Conservation (phyloP, 78 protist species). For the Planoprotostelium fungivorum region DNA sequence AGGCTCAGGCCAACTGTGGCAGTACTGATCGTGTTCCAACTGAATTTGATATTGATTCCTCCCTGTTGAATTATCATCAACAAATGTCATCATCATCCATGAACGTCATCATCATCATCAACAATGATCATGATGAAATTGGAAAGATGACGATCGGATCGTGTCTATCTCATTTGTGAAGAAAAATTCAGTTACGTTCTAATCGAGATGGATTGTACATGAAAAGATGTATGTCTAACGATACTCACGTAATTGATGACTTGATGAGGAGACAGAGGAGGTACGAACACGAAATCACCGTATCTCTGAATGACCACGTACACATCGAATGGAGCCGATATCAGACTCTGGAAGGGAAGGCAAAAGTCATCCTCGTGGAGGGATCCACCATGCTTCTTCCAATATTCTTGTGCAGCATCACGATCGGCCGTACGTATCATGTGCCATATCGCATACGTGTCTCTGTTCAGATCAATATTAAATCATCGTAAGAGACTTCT, state of each 20-base stretch:
- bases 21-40: neutral
- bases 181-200: no score
- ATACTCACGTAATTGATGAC: slow-evolving; percentile 15
- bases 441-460: slow-evolving; percentile 30
- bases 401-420: slow-evolving; percentile 19
- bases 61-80: no score
- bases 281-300: slow-evolving; percentile 44
- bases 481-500: no score
- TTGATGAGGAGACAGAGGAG: slow-evolving; percentile 48
- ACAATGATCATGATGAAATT: no score
- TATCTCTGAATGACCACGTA: slow-evolving; percentile 24
- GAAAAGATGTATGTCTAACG: neutral
- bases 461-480: neutral
- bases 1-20: neutral
- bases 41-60: neutral
- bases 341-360: slow-evolving; percentile 9
- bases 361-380: slow-evolving; percentile 19
- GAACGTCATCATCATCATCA: no score
- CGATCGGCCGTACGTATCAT: slow-evolving; percentile 6
- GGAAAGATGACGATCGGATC: no score
- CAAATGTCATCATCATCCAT: no score
- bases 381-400: slow-evolving; percentile 40
- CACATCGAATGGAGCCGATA: slow-evolving; percentile 28
- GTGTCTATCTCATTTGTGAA: no score
- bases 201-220: no score